Evolutionary conservation across 306 rosid species (phyloP).

Genomic region (Acacia melanoxylon): DNA sequence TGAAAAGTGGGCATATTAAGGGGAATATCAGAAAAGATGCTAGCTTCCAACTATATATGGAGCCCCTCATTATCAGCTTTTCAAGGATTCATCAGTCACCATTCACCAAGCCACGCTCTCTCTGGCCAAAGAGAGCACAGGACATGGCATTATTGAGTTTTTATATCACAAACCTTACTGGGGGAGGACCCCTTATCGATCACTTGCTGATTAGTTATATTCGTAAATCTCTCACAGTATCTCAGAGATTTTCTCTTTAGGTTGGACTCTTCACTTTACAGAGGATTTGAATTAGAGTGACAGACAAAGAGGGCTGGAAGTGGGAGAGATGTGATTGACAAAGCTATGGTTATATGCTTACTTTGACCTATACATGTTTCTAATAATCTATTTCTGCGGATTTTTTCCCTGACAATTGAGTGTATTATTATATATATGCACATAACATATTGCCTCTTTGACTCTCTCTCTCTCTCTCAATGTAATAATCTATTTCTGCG

Average conservation of each 20-base stretch:
- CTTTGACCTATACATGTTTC: neutral
- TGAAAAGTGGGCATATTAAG: neutral
- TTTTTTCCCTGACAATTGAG: neutral
- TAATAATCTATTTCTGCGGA: neutral
- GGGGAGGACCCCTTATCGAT: conserved; percentile 15
- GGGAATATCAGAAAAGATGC: conserved; percentile 22
- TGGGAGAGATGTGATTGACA: conserved; percentile 23
- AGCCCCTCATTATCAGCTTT: conserved; percentile 29
- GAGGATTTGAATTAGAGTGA: neutral
- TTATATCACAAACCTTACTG: conserved; percentile 19
- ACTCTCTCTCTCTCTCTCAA: neutral
- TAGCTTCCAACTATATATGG: neutral
- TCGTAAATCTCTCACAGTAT: conserved; percentile 38
- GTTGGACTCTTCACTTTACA: conserved; percentile 31
- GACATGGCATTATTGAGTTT: conserved; percentile 14
- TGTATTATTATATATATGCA: neutral
- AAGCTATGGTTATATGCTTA: conserved; percentile 6
- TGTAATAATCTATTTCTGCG: neutral
- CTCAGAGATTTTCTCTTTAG: conserved; percentile 37
- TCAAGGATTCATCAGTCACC: conserved; percentile 15
- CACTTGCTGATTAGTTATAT: neutral
- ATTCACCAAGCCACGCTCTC: neutral
- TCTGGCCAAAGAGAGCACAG: neutral
- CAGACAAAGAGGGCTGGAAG: neutral
- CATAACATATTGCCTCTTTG: neutral